A percentile compares a stretch with the other conserved stretches of the same genome.
Evolutionary conservation across 192 early-diverging fungal species (phyloP).

Genomic region (Funneliformis geosporum): DNA sequence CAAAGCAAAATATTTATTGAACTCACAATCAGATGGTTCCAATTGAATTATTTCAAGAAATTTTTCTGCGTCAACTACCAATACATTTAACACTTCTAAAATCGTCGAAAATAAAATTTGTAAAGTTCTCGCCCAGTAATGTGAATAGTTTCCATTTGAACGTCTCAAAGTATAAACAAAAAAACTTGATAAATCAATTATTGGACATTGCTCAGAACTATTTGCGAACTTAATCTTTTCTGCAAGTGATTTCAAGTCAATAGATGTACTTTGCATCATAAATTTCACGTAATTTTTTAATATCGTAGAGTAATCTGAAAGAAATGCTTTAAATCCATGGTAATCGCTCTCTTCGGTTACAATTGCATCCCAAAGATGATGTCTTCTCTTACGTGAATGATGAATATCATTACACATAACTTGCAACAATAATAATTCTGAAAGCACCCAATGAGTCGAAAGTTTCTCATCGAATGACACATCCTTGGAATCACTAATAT

Average conservation of each 20-base stretch:
- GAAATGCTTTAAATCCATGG: constrained; percentile 21
- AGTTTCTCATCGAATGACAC: constrained; percentile 21
- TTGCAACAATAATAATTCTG: constrained; percentile 24
- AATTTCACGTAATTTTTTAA: not conserved
- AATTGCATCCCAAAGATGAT: constrained; percentile 30
- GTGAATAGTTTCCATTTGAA: not conserved
- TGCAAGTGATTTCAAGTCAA: constrained; percentile 9
- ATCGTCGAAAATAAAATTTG: not conserved
- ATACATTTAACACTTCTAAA: not conserved
- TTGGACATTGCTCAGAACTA: not conserved
- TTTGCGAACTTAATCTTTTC: not conserved
- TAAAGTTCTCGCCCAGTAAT: constrained; percentile 23
- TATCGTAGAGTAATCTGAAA: not conserved
- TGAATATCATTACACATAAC: constrained; percentile 18
- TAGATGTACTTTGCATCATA: not conserved
- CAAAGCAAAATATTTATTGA: not conserved
- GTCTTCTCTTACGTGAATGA: not conserved
- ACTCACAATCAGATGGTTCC: constrained; percentile 14
- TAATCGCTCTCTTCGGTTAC: constrained; percentile 17
- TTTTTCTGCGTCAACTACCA: not conserved
- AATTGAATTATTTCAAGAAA: constrained; percentile 18
- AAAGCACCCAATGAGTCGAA: not conserved
- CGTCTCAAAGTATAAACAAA: not conserved
- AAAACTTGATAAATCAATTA: constrained; percentile 15
- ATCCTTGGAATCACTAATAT: constrained; percentile 33